Evolutionary conservation across 305 asterid genomes (phyloP).

Genomic region (Stenogyne calaminthoides): DNA sequence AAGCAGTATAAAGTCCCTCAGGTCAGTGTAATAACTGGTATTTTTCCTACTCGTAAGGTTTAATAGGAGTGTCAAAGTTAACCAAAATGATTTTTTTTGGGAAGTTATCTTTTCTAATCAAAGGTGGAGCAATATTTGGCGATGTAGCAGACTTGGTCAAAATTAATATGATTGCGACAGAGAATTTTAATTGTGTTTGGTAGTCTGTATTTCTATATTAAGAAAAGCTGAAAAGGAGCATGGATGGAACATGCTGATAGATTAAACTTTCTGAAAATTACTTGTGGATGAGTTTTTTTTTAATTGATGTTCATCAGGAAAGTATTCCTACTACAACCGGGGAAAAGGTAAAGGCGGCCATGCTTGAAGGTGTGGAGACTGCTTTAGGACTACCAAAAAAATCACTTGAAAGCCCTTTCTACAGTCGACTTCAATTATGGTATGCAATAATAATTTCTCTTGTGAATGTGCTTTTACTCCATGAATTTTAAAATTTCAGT

Average conservation of each 20-base stretch:
- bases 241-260: constrained; percentile 6
- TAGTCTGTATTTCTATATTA: neutral
- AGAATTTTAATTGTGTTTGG: neutral
- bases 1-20: constrained; percentile 93
- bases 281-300: constrained; percentile 7
- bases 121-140: no score
- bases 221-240: constrained; percentile 21
- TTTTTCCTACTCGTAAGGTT: neutral
- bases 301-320: constrained; percentile 52
- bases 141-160: no score
- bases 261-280: constrained; percentile 9
- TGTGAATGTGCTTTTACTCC: constrained; percentile 4
- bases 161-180: neutral
- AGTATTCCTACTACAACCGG: constrained; percentile 81
- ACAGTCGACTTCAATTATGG: constrained; percentile 84
- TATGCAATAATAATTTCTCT: constrained; percentile 34
- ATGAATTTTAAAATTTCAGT: neutral
- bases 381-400: constrained; percentile 74
- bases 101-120: neutral
- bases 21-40: constrained; percentile 45
- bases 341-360: constrained; percentile 80
- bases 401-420: constrained; percentile 69
- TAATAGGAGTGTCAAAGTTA: constrained; percentile 6
- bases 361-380: constrained; percentile 81
- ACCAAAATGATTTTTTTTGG: neutral